These are phyloP conservation scores for Arxiozyma slooffiae DNA, from an alignment of 1,139 yeast species.

Conservation along the genomic window DNA sequence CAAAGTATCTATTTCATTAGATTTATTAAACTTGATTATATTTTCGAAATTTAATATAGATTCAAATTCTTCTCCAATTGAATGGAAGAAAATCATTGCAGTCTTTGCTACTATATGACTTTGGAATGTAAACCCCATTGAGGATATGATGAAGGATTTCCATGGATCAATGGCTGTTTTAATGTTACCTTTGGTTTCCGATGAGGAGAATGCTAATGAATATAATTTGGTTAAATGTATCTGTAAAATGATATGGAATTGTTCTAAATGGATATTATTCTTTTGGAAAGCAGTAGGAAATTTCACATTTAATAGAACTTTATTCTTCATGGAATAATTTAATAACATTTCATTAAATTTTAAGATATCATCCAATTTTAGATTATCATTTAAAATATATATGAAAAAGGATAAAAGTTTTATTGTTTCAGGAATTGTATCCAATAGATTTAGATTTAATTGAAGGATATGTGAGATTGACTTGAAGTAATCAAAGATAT, in stretches of 20 bases:
- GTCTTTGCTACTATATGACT: slow-evolving; percentile 23
- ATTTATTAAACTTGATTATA: slow-evolving; percentile 20
- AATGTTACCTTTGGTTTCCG: not conserved
- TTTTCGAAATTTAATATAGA: slow-evolving; percentile 25
- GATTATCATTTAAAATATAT: slow-evolving; percentile 5
- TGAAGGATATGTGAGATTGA: slow-evolving; percentile 8
- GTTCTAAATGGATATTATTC: slow-evolving; percentile 32
- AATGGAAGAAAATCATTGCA: slow-evolving; percentile 18
- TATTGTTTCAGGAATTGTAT: not conserved
- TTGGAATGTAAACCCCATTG: slow-evolving; percentile 28
- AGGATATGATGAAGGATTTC: slow-evolving; percentile 20
- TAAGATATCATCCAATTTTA: slow-evolving; percentile 2
- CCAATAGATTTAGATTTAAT: not conserved
- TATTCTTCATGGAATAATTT: not conserved
- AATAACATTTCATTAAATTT: not conserved
- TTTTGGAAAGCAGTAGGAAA: slow-evolving; percentile 40
- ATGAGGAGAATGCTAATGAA: slow-evolving; percentile 5
- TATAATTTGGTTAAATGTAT: slow-evolving; percentile 14
- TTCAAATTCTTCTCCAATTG: slow-evolving; percentile 11
- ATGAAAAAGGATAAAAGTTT: slow-evolving; percentile 8
- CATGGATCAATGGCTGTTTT: slow-evolving; percentile 12
- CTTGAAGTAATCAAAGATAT: slow-evolving; percentile 10
- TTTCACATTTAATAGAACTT: slow-evolving; percentile 21
- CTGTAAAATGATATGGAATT: slow-evolving; percentile 24
- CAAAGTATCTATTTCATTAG: slow-evolving; percentile 14